Conservation (phyloP, 331 rosid species). For the Telfairia occidentalis region DNA sequence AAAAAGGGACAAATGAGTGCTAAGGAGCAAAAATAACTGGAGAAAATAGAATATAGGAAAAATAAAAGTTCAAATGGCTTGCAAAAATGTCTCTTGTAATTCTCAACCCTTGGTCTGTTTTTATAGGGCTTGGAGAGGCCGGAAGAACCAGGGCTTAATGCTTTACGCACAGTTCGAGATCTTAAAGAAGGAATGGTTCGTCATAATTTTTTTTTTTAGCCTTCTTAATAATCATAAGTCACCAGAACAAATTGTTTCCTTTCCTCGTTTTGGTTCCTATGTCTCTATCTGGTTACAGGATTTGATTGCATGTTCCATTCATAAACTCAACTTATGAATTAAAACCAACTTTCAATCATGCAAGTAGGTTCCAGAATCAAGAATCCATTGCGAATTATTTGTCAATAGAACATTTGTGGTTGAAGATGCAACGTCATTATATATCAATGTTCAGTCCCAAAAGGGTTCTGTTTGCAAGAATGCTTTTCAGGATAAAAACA, state of each 20-base stretch:
- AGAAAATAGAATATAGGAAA: neutral
- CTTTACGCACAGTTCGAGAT: conserved; percentile 52
- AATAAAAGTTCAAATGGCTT: neutral
- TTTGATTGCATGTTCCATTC: neutral
- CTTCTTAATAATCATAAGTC: neutral
- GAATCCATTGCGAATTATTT: neutral
- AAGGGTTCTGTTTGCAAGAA: neutral
- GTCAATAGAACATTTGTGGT: neutral
- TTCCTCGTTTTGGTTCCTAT: neutral
- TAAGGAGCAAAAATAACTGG: neutral
- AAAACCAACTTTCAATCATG: neutral
- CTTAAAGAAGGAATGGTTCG: conserved; percentile 84
- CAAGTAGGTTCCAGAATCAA: neutral
- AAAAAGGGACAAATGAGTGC: neutral
- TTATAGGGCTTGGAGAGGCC: conserved; percentile 60
- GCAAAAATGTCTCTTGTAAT: neutral
- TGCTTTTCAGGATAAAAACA: neutral
- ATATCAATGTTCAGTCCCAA: neutral
- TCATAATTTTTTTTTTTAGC: conserved; percentile 6
- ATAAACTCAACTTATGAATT: neutral
- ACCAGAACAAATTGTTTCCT: neutral
- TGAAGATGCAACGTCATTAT: neutral
- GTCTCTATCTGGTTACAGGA: neutral
- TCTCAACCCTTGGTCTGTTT: conserved; percentile 6
- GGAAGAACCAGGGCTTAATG: conserved; percentile 67